These are phyloP conservation scores for Colletotrichum sp. DNA, from an alignment of 2,329 filamentous ascomycete species.

Conservation along the genomic window DNA sequence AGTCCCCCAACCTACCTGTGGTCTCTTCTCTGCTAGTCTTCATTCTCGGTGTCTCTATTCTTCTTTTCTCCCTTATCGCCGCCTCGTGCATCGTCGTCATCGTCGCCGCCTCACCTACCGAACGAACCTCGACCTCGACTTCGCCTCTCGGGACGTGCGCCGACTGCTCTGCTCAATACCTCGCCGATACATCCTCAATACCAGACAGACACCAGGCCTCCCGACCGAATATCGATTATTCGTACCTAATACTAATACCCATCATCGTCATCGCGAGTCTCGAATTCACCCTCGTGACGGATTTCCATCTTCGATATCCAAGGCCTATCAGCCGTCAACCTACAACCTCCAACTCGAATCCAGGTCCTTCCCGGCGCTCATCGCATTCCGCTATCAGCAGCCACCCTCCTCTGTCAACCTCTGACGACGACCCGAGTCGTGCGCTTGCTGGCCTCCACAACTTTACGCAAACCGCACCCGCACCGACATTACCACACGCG, in stretches of 20 bases:
- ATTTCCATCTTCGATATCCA: neutral
- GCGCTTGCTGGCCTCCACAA: conserved; percentile 11
- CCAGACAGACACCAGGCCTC: neutral
- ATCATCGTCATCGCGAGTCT: conserved; percentile 15
- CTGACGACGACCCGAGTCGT: conserved; percentile 16
- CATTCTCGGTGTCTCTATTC: neutral
- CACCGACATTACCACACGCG: neutral
- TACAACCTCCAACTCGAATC: neutral
- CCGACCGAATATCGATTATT: neutral
- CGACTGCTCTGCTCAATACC: neutral
- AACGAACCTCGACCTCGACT: neutral
- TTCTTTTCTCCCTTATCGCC: neutral
- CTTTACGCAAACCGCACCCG: conserved; percentile 11
- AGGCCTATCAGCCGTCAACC: neutral
- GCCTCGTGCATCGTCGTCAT: neutral
- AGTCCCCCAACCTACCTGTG: neutral
- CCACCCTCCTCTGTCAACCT: conserved; percentile 7
- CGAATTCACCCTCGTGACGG: conserved; percentile 10
- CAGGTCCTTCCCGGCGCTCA: neutral
- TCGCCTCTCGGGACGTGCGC: neutral
- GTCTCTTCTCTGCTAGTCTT: neutral
- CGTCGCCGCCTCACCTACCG: neutral
- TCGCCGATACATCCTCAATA: neutral
- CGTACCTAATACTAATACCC: neutral
- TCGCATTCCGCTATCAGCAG: neutral